Evolutionary conservation across 2,329 filamentous ascomycete species (phyloP).

Genomic region (Penicillium sp.): DNA sequence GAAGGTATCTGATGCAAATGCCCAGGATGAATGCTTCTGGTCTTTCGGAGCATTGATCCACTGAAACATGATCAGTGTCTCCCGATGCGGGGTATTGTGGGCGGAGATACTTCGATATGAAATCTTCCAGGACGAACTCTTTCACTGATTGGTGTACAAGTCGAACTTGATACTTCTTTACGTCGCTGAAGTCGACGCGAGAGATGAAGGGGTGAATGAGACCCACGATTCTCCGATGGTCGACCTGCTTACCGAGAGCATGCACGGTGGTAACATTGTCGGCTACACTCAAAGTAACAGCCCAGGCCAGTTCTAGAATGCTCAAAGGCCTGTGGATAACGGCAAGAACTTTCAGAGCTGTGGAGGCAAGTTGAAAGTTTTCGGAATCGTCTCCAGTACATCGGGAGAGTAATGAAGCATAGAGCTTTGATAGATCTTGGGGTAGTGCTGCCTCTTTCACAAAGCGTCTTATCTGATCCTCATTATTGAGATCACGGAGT

Average conservation of each 20-base stretch:
- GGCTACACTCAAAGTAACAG: constrained; percentile 17
- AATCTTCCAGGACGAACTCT: constrained; percentile 13
- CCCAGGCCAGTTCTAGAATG: constrained; percentile 32
- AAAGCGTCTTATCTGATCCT: background rate
- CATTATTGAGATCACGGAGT: background rate
- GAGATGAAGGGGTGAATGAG: constrained; percentile 19
- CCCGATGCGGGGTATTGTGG: background rate
- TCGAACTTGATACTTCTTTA: constrained; percentile 17
- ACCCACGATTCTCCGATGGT: constrained; percentile 26
- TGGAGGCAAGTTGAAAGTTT: constrained; percentile 5
- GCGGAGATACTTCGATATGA: no score
- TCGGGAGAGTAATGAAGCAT: background rate
- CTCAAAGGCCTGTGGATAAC: constrained; percentile 26
- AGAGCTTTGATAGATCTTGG: background rate
- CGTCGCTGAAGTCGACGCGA: constrained; percentile 11
- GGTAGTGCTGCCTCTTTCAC: background rate
- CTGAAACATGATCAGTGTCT: constrained; percentile 3
- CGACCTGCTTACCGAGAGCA: constrained; percentile 20
- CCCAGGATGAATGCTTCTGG: constrained; percentile 13
- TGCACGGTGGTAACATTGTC: constrained; percentile 22
- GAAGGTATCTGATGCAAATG: constrained; percentile 26
- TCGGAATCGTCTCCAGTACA: background rate
- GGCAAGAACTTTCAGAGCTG: constrained; percentile 23
- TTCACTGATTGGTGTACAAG: constrained; percentile 23
- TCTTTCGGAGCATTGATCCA: constrained; percentile 1